Percentiles rank a stretch among this genome's conserved stretches.
Evolutionary conservation across 2,329 filamentous ascomycete species (phyloP).

Genomic region (Cladosporium austrohemisphaericum): DNA sequence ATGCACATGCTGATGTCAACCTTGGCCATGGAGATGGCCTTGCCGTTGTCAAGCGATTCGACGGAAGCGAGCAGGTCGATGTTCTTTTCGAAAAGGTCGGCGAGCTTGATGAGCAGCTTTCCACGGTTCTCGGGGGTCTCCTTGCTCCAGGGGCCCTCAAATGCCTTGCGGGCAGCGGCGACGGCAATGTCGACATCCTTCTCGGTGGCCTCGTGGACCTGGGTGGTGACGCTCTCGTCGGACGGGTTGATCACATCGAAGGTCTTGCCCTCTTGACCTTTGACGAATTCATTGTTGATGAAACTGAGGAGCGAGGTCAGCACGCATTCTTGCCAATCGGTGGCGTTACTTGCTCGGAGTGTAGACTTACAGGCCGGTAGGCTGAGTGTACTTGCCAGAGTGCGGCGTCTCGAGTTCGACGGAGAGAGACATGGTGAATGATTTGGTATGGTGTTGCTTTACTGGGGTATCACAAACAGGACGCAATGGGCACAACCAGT

Average conservation of each 20-base stretch:
- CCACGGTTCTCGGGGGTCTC: conserved; percentile 69
- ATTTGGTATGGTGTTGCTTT: conserved; percentile 8
- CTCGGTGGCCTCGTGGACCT: conserved; percentile 79
- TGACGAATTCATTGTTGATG: conserved; percentile 91
- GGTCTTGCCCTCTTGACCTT: conserved; percentile 78
- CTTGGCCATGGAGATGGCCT: conserved; percentile 71
- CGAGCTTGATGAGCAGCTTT: conserved; percentile 68
- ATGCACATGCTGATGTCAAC: conserved; percentile 67
- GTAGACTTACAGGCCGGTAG: conserved; percentile 50
- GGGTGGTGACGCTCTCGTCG: conserved; percentile 78
- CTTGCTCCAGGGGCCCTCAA: conserved; percentile 67
- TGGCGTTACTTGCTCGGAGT: conserved; percentile 48
- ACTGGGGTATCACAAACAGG: conserved; percentile 8
- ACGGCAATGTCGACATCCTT: conserved; percentile 82
- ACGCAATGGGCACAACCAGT: conserved; percentile 2
- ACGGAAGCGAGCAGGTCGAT: conserved; percentile 71
- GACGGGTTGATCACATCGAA: conserved; percentile 90
- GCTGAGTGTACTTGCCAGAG: conserved; percentile 56
- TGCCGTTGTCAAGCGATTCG: conserved; percentile 85
- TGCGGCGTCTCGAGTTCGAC: conserved; percentile 65
- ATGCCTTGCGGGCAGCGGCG: conserved; percentile 77
- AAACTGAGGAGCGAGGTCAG: conserved; percentile 51
- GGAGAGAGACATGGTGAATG: conserved; percentile 41
- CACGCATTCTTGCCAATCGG: background rate
- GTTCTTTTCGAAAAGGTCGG: conserved; percentile 77